A percentile compares a stretch with the other conserved stretches of the same genome.
Evolutionary conservation across 345 rosid species (phyloP).

Genomic region (Hibiscus tridactylites): DNA sequence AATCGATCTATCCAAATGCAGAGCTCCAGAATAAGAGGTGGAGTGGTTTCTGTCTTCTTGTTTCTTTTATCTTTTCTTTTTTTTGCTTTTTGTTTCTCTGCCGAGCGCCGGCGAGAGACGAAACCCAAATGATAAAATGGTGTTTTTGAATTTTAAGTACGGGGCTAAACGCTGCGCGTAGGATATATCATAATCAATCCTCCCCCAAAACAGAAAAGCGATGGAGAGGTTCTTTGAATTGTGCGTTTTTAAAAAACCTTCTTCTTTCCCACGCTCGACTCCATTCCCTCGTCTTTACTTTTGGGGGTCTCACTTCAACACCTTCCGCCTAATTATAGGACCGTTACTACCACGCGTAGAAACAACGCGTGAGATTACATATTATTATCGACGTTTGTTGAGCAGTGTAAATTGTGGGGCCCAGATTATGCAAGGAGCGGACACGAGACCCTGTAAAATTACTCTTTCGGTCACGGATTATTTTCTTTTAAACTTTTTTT

Average conservation of each 20-base stretch:
- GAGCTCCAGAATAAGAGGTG: slow-evolving; percentile 9
- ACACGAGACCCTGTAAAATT: neutral
- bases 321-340: neutral
- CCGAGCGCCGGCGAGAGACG: slow-evolving; percentile 51
- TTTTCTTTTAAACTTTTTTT: no score
- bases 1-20: slow-evolving; percentile 15
- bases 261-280: neutral
- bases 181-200: slow-evolving; percentile 17
- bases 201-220: slow-evolving; percentile 8
- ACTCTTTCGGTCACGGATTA: neutral
- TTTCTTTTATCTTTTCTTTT: neutral
- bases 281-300: neutral
- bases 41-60: slow-evolving; percentile 11
- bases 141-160: slow-evolving; percentile 13
- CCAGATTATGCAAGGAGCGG: neutral
- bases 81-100: slow-evolving; percentile 7
- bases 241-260: slow-evolving; percentile 28
- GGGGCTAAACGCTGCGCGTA: neutral
- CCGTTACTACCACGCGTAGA: neutral
- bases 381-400: neutral
- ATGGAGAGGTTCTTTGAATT: slow-evolving; percentile 35
- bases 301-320: neutral
- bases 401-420: neutral
- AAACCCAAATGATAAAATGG: slow-evolving; percentile 9
- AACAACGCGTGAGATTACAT: neutral